Evolutionary conservation across 2,329 filamentous ascomycete species (phyloP), one percentile per base, ranked within the genome.

Genomic region (Onygena corvina): DNA sequence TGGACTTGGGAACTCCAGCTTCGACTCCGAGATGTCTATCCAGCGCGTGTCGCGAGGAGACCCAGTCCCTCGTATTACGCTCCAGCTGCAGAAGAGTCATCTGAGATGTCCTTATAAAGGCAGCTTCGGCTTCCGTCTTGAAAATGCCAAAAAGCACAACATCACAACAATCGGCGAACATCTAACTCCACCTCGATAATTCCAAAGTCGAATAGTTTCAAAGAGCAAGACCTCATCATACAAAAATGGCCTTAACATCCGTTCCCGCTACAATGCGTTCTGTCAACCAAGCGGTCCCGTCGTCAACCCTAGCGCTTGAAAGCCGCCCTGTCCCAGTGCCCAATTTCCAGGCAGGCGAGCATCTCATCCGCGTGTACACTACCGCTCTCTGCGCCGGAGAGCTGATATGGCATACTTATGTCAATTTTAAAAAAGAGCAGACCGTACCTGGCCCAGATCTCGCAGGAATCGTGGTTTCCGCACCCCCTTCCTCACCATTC

Each of bases 381-480:
- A 61, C 61, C 29, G 64, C 68, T 4, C 61, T 70, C 11, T 71
- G 66, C 34, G 60, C 64, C 2, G 64, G 65, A 11, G 71, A 73
- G 52, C 64, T 73, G 8, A 58, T 61, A 54, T 73, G 70, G 71
- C 61, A 46, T 31, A 52, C 20, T 9, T 50, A 47, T 44, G 47
- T 60, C 8, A 48, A 51, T 2, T 51, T 56, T 2, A 56, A 53
- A 1, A 56, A 48, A 1, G 57, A 60, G 25, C 48, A 57, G 8
- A 57, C 64, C 7, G 60, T 70, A 21, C 70, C 69, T 1, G 67
- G 67, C 52, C 64, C 64, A 42, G 71, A 74, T 56, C 52, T 72
- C 34, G 64, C 67, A 0, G 70, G 68, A 9, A 57, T 73, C 5
- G 52, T 71, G 9, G 56, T 58, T 2, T 58, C 62, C 0, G 68